Conservation (phyloP, 352 stramenopile genomes). For the Phytophthora pinifolia region DNA sequence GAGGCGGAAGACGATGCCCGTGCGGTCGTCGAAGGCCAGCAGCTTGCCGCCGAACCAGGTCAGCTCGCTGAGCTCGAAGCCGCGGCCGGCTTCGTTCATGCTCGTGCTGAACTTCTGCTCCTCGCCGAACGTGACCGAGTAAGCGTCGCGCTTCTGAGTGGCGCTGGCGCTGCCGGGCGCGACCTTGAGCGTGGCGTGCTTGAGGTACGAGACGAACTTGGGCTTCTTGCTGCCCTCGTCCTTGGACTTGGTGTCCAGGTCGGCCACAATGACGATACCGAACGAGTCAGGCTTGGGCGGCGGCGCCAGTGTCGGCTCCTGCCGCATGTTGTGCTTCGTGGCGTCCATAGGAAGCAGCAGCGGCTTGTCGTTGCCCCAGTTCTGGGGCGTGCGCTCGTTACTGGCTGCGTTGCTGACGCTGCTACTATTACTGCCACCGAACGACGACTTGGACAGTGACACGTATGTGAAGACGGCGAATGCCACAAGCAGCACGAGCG, state of each 20-base stretch:
- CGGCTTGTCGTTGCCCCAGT: slow-evolving; percentile 24
- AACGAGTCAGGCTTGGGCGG: slow-evolving; percentile 64
- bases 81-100: slow-evolving; percentile 95
- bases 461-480: slow-evolving; percentile 60
- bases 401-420: slow-evolving; percentile 6
- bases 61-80: slow-evolving; percentile 96
- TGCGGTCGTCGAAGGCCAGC: slow-evolving; percentile 97
- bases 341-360: slow-evolving; percentile 15
- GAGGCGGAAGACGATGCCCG: slow-evolving; percentile 97
- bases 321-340: slow-evolving; percentile 31
- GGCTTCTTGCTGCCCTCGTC: slow-evolving; percentile 89
- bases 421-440: slow-evolving; percentile 24
- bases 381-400: slow-evolving; percentile 27
- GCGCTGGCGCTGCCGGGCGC: slow-evolving; percentile 34
- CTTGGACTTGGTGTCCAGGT: slow-evolving; percentile 95
- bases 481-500: slow-evolving; percentile 46
- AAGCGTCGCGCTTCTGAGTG: slow-evolving; percentile 41
- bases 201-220: slow-evolving; percentile 89
- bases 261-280: slow-evolving; percentile 92
- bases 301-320: slow-evolving; percentile 27
- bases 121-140: slow-evolving; percentile 67
- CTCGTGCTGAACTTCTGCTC: slow-evolving; percentile 74
- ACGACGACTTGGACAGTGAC: slow-evolving; percentile 55
- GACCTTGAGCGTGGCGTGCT: slow-evolving; percentile 90
- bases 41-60: slow-evolving; percentile 88